These are phyloP conservation scores for Colletotrichum australisinense DNA, from an alignment of 2,329 filamentous ascomycete genomes.

Conservation along the genomic window DNA sequence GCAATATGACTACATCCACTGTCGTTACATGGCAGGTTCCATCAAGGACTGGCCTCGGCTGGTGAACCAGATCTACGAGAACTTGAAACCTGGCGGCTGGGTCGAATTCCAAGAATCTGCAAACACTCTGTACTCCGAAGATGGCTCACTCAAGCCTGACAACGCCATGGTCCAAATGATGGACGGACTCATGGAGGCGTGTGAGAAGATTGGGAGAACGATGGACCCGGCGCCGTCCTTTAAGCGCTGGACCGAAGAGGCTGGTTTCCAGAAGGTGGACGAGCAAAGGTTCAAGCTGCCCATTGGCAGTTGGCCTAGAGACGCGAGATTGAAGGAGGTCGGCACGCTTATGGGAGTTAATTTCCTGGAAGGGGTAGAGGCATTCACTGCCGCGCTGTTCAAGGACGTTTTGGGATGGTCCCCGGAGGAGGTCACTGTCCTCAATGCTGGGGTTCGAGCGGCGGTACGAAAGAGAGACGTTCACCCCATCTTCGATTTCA, in stretches of 20 bases:
- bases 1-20: constrained; percentile 49
- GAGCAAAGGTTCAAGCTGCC: constrained; percentile 44
- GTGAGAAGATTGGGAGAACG: constrained; percentile 43
- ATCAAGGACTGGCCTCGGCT: constrained; percentile 46
- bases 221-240: constrained; percentile 43
- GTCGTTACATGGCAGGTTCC: constrained; percentile 47
- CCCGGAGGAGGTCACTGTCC: constrained; percentile 39
- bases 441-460: constrained; percentile 41
- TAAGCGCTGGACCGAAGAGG: constrained; percentile 40
- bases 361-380: constrained; percentile 38
- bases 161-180: constrained; percentile 37
- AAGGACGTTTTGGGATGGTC: constrained; percentile 44
- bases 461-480: constrained; percentile 42
- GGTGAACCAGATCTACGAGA: neutral
- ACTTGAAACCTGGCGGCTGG: neutral
- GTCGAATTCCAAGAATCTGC: constrained; percentile 22
- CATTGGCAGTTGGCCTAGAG: constrained; percentile 51
- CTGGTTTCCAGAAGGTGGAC: constrained; percentile 46
- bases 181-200: constrained; percentile 39
- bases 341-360: constrained; percentile 41
- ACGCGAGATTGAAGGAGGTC: constrained; percentile 53
- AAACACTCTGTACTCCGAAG: constrained; percentile 22
- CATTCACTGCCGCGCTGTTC: constrained; percentile 41
- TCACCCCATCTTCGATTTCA: constrained; percentile 46
- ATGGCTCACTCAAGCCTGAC: neutral